phyloP scores from a whole-genome alignment of 768 basidiomycete genomes.

The Boletus coccyginus region DNA sequence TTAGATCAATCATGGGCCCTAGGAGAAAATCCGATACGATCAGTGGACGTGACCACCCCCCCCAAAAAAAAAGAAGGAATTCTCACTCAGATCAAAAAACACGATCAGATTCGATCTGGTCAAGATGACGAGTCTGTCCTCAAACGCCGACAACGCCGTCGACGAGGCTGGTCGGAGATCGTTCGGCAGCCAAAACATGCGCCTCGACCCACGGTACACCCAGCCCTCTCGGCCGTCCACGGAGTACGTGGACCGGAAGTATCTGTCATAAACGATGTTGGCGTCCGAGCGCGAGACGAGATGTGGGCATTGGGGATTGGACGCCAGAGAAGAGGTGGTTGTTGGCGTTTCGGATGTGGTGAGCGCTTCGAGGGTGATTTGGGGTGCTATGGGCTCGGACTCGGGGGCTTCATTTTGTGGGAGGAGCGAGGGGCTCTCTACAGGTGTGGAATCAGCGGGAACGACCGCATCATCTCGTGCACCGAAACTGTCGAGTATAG shows the following conservation, averaged over 20 bases:
- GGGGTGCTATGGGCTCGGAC: background rate
- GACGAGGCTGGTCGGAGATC: conserved; percentile 11
- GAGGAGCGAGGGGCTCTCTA: background rate
- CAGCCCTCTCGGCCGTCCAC: conserved; percentile 13
- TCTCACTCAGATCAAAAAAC: conserved; percentile 17
- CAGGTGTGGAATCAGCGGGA: background rate
- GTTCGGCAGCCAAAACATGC: conserved; percentile 18
- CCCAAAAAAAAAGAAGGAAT: background rate
- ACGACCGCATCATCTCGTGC: background rate
- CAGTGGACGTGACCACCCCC: background rate
- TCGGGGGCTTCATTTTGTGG: background rate
- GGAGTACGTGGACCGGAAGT: conserved; percentile 14
- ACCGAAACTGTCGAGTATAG: background rate
- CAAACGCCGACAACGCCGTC: conserved; percentile 6
- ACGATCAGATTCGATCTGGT: background rate
- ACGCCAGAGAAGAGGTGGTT: background rate
- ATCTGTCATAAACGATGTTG: conserved; percentile 11
- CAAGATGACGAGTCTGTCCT: conserved; percentile 10
- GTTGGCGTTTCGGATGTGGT: background rate
- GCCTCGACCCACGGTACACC: conserved; percentile 11
- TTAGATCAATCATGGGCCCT: background rate
- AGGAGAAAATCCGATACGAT: background rate
- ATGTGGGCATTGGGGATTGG: background rate
- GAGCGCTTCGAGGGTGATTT: background rate
- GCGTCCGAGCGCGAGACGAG: conserved; percentile 14